phyloP scores from a whole-genome alignment of 2,329 filamentous ascomycete species.

The Phialophora chinensis region DNA sequence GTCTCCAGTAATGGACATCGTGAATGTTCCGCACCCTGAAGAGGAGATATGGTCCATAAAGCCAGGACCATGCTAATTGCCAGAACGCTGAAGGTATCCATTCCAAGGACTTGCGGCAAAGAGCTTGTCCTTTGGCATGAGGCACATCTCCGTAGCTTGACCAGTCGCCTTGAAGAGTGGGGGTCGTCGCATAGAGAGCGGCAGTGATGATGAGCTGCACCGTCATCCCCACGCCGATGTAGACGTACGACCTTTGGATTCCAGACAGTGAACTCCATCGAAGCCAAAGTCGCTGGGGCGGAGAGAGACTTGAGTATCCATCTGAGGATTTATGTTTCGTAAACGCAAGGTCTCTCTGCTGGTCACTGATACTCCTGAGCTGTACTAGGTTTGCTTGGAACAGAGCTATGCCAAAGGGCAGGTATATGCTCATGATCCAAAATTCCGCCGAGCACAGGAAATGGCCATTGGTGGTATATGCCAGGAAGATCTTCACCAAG shows the following conservation, averaged over 20 bases:
- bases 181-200: constrained; percentile 17
- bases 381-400: constrained; percentile 67
- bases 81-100: constrained; percentile 66
- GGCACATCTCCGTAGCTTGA: constrained; percentile 16
- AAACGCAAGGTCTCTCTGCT: constrained; percentile 7
- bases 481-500: constrained; percentile 38
- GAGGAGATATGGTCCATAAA: constrained; percentile 64
- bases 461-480: constrained; percentile 40
- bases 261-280: constrained; percentile 10
- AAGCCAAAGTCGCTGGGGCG: not conserved
- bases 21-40: constrained; percentile 63
- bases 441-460: constrained; percentile 60
- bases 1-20: constrained; percentile 67
- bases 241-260: constrained; percentile 10
- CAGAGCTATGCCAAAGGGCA: constrained; percentile 66
- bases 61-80: constrained; percentile 69
- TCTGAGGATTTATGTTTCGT: not conserved
- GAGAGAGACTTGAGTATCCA: not conserved
- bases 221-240: constrained; percentile 15
- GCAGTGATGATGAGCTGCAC: constrained; percentile 19
- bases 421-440: constrained; percentile 68
- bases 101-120: constrained; percentile 26
- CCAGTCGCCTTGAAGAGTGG: constrained; percentile 15
- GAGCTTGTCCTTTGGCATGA: constrained; percentile 18
- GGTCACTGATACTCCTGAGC: constrained; percentile 48